Base-by-base conservation (phyloP, 441 rosid species). In the Rhodomyrtus psidioides region DNA sequence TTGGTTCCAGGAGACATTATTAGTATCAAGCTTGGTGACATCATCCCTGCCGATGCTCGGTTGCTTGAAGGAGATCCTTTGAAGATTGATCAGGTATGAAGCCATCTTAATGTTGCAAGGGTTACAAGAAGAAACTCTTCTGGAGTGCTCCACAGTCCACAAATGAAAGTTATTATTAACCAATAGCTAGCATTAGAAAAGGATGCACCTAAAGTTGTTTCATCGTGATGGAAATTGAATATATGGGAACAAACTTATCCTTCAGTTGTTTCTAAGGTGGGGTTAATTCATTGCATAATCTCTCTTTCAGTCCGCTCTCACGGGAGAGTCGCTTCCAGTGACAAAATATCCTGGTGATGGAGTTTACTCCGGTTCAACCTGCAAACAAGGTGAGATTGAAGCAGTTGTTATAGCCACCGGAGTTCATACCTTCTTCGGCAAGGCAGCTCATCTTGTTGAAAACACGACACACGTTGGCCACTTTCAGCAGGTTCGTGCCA, bases 391-490 rank as follows among this genome's bases (percentile, higher is more conserved):
- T 57, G 96, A 94, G 76, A 93, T 94, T 26, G 96, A 94, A 88
- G 96, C 94, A 19, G 91, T 94, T 76, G 92, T 93, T 55, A 94
- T 93, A 46, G 96, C 95, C 2, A 94, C 96, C 10, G 96, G 96
- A 84, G 95, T 94, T 8, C 93, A 88, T 85, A 94, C 96, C 84
- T 94, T 94, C 95, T 94, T 94, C 17, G 95, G 96, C 34, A 94
- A 92, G 87, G 96, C 95, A 4, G 96, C 95, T 88, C 95, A 94
- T 92, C 95, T 94, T 89, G 95, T 94, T 54, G 96, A 94, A 81
- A 88, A 83, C 85, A 94, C 96, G 53, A 92, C 90, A 9, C 95
- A 94, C 85, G 90, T 94, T 88, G 96, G 96, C 58, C 96, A 94
- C 83, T 94, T 94, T 88, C 95, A 94, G 44, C 87, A 94, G 93